Conservation (phyloP, 305 asterid species). For the Plantago rigida region DNA sequence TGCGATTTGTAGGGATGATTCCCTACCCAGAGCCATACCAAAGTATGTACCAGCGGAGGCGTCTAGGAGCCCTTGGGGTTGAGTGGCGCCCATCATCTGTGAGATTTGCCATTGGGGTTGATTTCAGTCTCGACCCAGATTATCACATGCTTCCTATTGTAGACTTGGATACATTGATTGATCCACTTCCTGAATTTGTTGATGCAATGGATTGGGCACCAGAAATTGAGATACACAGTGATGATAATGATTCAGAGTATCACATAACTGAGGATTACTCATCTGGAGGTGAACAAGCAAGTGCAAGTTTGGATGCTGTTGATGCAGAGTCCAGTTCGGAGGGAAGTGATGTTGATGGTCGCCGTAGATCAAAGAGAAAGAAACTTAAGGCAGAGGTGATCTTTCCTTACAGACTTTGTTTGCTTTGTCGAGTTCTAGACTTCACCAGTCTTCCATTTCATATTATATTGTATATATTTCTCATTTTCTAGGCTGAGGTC, state of each 20-base stretch:
- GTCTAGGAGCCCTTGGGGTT: slow-evolving; percentile 82
- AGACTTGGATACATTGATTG: slow-evolving; percentile 71
- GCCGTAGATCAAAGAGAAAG: slow-evolving; percentile 76
- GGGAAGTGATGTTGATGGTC: slow-evolving; percentile 52
- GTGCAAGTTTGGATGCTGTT: slow-evolving; percentile 47
- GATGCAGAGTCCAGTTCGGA: slow-evolving; percentile 59
- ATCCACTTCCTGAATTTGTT: slow-evolving; percentile 77
- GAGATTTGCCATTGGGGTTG: slow-evolving; percentile 77
- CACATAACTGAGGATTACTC: slow-evolving; percentile 71
- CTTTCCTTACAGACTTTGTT: slow-evolving; percentile 2
- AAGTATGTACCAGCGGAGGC: slow-evolving; percentile 73
- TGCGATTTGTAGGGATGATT: slow-evolving; percentile 54
- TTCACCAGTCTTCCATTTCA: background rate
- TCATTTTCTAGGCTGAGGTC: slow-evolving; percentile 49
- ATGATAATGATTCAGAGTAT: slow-evolving; percentile 90
- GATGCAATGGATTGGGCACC: slow-evolving; percentile 98
- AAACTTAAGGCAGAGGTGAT: slow-evolving; percentile 57
- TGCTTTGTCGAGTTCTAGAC: background rate
- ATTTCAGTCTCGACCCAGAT: slow-evolving; percentile 70
- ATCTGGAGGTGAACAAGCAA: slow-evolving; percentile 70
- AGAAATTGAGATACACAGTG: slow-evolving; percentile 74
- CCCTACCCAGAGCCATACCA: slow-evolving; percentile 97
- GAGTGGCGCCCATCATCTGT: slow-evolving; percentile 92
- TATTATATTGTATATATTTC: slow-evolving; percentile 13
- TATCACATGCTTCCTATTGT: slow-evolving; percentile 67